Evolutionary conservation across 2,329 filamentous ascomycete genomes (phyloP).

Genomic region (Lizonia empirigonia): DNA sequence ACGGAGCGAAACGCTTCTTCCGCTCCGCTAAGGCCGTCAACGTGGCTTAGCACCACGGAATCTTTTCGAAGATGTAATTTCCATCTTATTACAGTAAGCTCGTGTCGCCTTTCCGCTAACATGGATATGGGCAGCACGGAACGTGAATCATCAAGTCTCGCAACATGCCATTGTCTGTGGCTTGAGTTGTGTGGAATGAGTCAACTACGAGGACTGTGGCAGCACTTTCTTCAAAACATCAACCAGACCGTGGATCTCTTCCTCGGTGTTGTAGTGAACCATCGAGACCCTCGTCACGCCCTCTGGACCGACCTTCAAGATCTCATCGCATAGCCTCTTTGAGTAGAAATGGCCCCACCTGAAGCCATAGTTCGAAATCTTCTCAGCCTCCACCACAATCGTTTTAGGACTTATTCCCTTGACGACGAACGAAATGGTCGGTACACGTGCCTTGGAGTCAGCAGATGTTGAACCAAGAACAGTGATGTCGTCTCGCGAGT

Average conservation of each 20-base stretch:
- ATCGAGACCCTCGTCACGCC: slow-evolving; percentile 73
- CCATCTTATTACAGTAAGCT: background rate
- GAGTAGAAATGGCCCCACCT: slow-evolving; percentile 74
- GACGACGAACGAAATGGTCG: slow-evolving; percentile 71
- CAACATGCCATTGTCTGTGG: background rate
- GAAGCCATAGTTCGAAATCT: slow-evolving; percentile 63
- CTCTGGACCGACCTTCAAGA: slow-evolving; percentile 63
- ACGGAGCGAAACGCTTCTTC: slow-evolving; percentile 1
- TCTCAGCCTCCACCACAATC: slow-evolving; percentile 67
- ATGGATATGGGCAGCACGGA: background rate
- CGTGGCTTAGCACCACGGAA: background rate
- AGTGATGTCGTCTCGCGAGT: slow-evolving; percentile 57
- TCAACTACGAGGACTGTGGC: slow-evolving; percentile 12
- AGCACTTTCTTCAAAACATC: slow-evolving; percentile 59
- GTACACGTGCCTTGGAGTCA: slow-evolving; percentile 59
- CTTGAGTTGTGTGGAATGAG: background rate
- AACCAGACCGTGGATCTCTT: slow-evolving; percentile 62
- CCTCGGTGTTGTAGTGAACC: slow-evolving; percentile 74
- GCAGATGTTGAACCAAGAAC: slow-evolving; percentile 63
- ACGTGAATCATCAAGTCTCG: background rate
- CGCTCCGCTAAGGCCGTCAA: background rate
- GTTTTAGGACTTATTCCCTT: slow-evolving; percentile 61
- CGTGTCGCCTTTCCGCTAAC: background rate
- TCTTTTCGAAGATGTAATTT: background rate
- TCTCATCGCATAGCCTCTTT: slow-evolving; percentile 64